Evolutionary conservation across 2,329 filamentous ascomycete genomes (phyloP).

Genomic region (Bimuria novae-zelandiae): DNA sequence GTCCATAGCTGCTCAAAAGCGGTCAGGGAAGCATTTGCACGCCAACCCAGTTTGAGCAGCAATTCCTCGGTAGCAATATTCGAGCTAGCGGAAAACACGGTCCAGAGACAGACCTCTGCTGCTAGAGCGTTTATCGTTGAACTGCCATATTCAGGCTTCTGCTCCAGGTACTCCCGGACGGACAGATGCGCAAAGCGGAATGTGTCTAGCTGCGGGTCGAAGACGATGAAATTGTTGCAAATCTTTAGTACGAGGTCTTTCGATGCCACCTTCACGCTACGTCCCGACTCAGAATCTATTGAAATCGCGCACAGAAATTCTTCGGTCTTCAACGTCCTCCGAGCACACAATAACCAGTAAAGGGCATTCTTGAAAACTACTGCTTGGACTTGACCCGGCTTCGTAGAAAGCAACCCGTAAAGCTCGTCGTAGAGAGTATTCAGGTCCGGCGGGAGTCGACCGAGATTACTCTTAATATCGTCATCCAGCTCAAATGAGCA

Average conservation of each 20-base stretch:
- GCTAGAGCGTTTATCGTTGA: conserved; percentile 12
- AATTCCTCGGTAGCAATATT: conserved; percentile 5
- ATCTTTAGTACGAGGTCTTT: conserved; percentile 24
- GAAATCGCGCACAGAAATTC: conserved; percentile 25
- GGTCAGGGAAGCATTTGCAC: background rate
- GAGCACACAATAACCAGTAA: conserved; percentile 25
- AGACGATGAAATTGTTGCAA: conserved; percentile 35
- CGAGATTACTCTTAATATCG: conserved; percentile 27
- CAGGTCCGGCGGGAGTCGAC: conserved; percentile 25
- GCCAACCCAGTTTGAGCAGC: conserved; percentile 7
- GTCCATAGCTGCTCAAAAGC: conserved; percentile 1
- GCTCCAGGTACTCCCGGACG: conserved; percentile 35
- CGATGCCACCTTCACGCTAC: background rate
- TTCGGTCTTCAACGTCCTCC: conserved; percentile 10
- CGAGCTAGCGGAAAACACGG: conserved; percentile 5
- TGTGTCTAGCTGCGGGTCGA: conserved; percentile 25
- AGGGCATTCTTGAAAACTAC: conserved; percentile 19
- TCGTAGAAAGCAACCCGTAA: conserved; percentile 10
- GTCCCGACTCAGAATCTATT: background rate
- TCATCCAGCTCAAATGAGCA: conserved; percentile 21
- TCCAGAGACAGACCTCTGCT: conserved; percentile 18
- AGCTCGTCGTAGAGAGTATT: conserved; percentile 14
- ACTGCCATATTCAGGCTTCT: conserved; percentile 8
- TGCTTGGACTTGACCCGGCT: conserved; percentile 1
- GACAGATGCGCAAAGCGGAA: conserved; percentile 43